Evolutionary conservation across 176 grass and related monocot genomes (phyloP).

Genomic region (Themeda triandra): DNA sequence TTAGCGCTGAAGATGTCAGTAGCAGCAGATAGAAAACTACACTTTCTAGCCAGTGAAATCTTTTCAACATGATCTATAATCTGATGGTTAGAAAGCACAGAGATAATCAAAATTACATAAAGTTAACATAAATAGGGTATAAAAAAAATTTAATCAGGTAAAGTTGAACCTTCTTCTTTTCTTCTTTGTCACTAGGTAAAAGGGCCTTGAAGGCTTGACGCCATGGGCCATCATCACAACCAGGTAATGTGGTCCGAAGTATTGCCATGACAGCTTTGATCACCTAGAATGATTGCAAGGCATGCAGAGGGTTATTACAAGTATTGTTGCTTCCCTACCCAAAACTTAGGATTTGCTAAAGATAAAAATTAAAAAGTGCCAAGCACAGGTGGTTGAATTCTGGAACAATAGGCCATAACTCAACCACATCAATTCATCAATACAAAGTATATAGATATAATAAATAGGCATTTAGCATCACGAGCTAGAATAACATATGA

Average conservation of each 20-base stretch:
- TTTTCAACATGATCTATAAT: constrained; percentile 85
- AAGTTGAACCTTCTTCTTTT: constrained; percentile 82
- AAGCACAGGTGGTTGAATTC: background rate
- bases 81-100: constrained; percentile 44
- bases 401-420: background rate
- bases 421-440: background rate
- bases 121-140: constrained; percentile 4
- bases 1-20: constrained; percentile 89
- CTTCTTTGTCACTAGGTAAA: constrained; percentile 80
- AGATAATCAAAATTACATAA: constrained; percentile 13
- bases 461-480: background rate
- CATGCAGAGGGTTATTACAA: background rate
- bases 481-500: constrained; percentile 7
- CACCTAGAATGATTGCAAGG: constrained; percentile 44
- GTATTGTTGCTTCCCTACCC: background rate
- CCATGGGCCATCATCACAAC: constrained; percentile 71
- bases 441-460: background rate
- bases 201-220: constrained; percentile 84
- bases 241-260: constrained; percentile 72
- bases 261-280: constrained; percentile 92
- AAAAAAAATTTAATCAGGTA: constrained; percentile 19
- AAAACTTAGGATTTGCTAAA: background rate
- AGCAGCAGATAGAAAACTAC: constrained; percentile 72
- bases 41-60: constrained; percentile 76
- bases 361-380: background rate